phyloP scores from a whole-genome alignment of 805 yeast genomes.

The Cephaloascus albidus region DNA sequence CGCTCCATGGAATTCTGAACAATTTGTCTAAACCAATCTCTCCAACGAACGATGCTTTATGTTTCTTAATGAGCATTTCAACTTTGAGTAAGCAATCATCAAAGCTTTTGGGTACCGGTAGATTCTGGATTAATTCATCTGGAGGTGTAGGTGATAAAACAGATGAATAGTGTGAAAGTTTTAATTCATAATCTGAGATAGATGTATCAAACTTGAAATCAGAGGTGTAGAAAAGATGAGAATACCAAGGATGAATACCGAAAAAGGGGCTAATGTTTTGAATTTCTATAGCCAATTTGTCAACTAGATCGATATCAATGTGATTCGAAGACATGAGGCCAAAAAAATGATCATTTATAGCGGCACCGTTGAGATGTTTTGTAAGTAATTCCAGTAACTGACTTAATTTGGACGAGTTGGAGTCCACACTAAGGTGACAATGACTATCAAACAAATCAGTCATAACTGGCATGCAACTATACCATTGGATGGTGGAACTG shows the following conservation, averaged over 20 bases:
- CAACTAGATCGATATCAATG: conserved; percentile 19
- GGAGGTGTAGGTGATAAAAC: conserved; percentile 36
- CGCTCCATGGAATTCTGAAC: conserved; percentile 56
- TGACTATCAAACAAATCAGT: conserved; percentile 1
- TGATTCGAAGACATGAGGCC: conserved; percentile 42
- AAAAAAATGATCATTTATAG: conserved; percentile 2
- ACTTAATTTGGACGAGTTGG: neutral
- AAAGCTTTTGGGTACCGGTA: conserved; percentile 58
- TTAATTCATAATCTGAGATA: conserved; percentile 13
- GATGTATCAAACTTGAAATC: conserved; percentile 1
- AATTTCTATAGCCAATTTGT: conserved; percentile 7
- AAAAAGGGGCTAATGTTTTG: conserved; percentile 32
- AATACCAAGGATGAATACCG: conserved; percentile 92
- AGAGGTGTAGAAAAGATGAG: conserved; percentile 47
- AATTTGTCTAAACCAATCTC: conserved; percentile 87
- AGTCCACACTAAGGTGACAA: neutral
- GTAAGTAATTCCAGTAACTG: neutral
- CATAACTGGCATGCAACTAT: too few species aligned
- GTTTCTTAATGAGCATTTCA: conserved; percentile 9
- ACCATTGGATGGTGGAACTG: too few species aligned
- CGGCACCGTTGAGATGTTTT: neutral
- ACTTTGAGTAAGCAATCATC: conserved; percentile 21
- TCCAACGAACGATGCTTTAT: conserved; percentile 45
- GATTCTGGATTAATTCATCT: conserved; percentile 24
- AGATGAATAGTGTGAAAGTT: conserved; percentile 43